Base-by-base conservation (phyloP, 768 basidiomycete genomes). In the Tulasnella sp. region DNA sequence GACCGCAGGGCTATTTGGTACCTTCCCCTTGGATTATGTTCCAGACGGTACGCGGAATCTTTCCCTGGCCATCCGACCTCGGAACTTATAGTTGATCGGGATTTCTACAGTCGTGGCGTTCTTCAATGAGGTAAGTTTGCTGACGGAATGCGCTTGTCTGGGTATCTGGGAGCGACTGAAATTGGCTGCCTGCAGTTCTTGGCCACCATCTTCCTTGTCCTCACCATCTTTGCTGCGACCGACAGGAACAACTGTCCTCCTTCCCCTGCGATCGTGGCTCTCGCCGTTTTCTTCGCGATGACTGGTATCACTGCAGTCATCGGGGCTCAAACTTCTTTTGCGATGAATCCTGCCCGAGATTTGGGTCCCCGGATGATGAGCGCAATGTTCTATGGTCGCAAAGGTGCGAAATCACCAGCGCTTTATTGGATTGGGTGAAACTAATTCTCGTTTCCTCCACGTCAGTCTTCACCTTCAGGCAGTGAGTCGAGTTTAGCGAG, bases 311-410 rank as follows among this genome's bases (percentile, higher is more conserved):
- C 87, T 64, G 79, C 85, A 0, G 83, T 84, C 19, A 84, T 91
- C 39, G 91, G 91, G 11, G 87, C 89, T 86, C 84, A 91, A 79
- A 91, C 91, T 6, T 89, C 87, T 64, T 89, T 85, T 78, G 89
- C 90, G 3, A 83, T 91, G 72, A 91, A 91, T 78, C 91, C 91
- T 54, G 90, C 91, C 37, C 89, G 91, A 80, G 91, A 92, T 82
- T 83, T 92, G 36, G 91, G 91, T 6, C 91, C 91, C 1, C 86
- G 91, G 12, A 79, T 92, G 40, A 81, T 91, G 80, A 91, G 90
- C 0, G 86, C 90, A 4, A 91, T 91, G 36, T 76, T 76, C 38
- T 76, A 76, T 34, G 75, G 75, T 15, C 75, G 88, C 90, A 86
- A 9, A 91, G 91, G n/a, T 92, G 54, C n/a, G 67, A 42, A 17